Percentiles rank a stretch among this genome's conserved stretches.
phyloP scores from a whole-genome alignment of 192 early-diverging fungal genomes.

The Paraglomus brasilianum region DNA sequence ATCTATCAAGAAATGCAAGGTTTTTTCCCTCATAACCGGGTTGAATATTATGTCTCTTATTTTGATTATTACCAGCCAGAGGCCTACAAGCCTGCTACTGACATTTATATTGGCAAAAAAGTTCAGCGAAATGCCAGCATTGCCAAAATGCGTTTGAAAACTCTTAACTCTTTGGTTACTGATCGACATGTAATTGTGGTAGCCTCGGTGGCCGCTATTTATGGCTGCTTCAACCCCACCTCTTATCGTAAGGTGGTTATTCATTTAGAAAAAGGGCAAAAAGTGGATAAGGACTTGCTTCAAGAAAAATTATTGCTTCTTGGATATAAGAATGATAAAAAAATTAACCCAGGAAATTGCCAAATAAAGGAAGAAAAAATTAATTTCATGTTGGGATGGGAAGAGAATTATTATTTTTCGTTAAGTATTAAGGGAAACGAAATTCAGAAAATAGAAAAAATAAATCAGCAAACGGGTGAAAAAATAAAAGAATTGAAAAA shows the following conservation, averaged over 20 bases:
- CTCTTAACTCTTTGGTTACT: not conserved
- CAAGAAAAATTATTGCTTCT: not conserved
- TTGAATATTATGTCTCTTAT: constrained; percentile 25
- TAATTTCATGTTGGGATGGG: not conserved
- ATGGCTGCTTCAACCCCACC: not conserved
- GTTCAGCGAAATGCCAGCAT: too few relatives aligned
- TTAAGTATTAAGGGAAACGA: not conserved
- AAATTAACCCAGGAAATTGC: not conserved
- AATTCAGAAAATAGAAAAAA: constrained; percentile 1
- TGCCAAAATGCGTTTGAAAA: too few relatives aligned
- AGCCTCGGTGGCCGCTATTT: not conserved
- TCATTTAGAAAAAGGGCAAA: constrained; percentile 1
- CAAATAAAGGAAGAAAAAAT: not conserved
- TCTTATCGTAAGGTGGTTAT: constrained; percentile 1
- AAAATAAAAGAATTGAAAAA: not conserved
- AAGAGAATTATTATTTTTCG: constrained; percentile 4
- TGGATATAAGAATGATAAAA: not conserved
- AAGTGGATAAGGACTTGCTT: not conserved
- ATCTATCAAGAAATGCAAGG: constrained; percentile 28
- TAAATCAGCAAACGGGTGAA: not conserved
- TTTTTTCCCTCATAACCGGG: constrained; percentile 11
- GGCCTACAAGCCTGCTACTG: constrained; percentile 11
- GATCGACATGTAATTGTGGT: not conserved
- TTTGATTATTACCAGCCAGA: constrained; percentile 22
- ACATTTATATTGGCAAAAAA: not conserved